Conservation (phyloP, 148 eudicot species). For the Linanthus parryae region DNA sequence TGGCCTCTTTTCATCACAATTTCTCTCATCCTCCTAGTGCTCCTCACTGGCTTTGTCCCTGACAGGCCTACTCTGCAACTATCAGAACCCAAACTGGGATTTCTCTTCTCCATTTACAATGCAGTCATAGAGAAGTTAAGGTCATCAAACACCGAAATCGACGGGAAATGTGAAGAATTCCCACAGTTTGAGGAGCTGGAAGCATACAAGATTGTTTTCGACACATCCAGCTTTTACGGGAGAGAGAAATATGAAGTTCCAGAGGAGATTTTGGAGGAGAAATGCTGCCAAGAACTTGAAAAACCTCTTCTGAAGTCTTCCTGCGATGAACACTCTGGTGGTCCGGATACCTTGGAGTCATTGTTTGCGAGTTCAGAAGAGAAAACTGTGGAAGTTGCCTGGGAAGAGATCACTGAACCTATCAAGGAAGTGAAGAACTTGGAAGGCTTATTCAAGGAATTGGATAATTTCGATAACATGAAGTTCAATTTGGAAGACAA, state of each 20-base stretch:
- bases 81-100: slow-evolving; percentile 20
- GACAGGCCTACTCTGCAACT: background rate
- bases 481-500: slow-evolving; percentile 22
- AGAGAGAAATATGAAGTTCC: slow-evolving; percentile 14
- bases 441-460: slow-evolving; percentile 22
- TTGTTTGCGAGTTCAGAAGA: slow-evolving; percentile 5
- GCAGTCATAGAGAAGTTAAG: slow-evolving; percentile 24
- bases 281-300: background rate
- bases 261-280: slow-evolving; percentile 12
- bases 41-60: slow-evolving; percentile 19
- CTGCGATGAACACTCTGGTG: background rate
- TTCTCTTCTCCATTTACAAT: slow-evolving; percentile 17
- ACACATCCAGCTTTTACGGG: slow-evolving; percentile 25
- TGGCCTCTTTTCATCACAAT: slow-evolving; percentile 73
- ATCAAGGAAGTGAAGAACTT: slow-evolving; percentile 20
- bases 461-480: slow-evolving; percentile 28
- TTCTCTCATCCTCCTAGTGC: slow-evolving; percentile 37
- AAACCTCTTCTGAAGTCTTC: too few species aligned
- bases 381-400: slow-evolving; percentile 20
- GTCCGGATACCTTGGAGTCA: background rate
- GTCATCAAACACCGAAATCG: slow-evolving; percentile 10
- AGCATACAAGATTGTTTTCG: slow-evolving; percentile 55
- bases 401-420: slow-evolving; percentile 12
- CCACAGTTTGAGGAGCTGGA: slow-evolving; percentile 44
- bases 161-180: slow-evolving; percentile 12